These are phyloP conservation scores for Rhizopus delemar DNA, from an alignment of 371 early-diverging fungal species.

Conservation along the genomic window DNA sequence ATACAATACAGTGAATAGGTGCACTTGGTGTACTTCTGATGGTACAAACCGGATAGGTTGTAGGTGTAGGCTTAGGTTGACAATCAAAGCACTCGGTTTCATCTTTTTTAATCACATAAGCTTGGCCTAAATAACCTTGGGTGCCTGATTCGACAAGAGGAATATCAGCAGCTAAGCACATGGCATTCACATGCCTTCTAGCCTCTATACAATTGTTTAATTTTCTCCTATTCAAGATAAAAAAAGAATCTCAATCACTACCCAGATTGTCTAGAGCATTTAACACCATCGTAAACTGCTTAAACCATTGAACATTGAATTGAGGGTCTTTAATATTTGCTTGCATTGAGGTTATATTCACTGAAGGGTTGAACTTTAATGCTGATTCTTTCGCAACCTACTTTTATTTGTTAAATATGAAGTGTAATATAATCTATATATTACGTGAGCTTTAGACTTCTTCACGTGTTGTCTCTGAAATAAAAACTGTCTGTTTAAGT, in stretches of 20 bases:
- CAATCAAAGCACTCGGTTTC: slow-evolving; percentile 98
- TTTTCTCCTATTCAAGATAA: neutral
- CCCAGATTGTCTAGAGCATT: slow-evolving; percentile 99
- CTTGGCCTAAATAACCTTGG: slow-evolving; percentile 97
- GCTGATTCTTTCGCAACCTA: slow-evolving; percentile 83
- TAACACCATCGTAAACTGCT: slow-evolving; percentile 89
- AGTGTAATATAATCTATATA: neutral
- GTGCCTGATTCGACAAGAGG: slow-evolving; percentile 98
- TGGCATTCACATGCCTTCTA: slow-evolving; percentile 92
- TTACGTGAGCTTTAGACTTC: slow-evolving; percentile 87
- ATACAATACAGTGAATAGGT: slow-evolving; percentile 98
- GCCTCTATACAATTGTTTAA: slow-evolving; percentile 65
- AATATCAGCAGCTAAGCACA: slow-evolving; percentile 89
- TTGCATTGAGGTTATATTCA: slow-evolving; percentile 76
- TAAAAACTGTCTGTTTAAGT: slow-evolving; percentile 98
- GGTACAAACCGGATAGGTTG: slow-evolving; percentile 96
- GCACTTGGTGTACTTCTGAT: slow-evolving; percentile 95
- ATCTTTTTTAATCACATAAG: slow-evolving; percentile 79
- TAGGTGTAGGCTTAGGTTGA: slow-evolving; percentile 86
- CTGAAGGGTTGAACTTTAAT: slow-evolving; percentile 78
- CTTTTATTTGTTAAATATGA: neutral
- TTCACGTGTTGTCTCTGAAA: slow-evolving; percentile 93
- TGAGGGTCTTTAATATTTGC: slow-evolving; percentile 83
- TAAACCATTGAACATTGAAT: slow-evolving; percentile 90
- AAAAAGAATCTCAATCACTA: slow-evolving; percentile 25